phyloP scores from a whole-genome alignment of 2,329 filamentous ascomycete species.

The Cyphellophora attinorum region DNA sequence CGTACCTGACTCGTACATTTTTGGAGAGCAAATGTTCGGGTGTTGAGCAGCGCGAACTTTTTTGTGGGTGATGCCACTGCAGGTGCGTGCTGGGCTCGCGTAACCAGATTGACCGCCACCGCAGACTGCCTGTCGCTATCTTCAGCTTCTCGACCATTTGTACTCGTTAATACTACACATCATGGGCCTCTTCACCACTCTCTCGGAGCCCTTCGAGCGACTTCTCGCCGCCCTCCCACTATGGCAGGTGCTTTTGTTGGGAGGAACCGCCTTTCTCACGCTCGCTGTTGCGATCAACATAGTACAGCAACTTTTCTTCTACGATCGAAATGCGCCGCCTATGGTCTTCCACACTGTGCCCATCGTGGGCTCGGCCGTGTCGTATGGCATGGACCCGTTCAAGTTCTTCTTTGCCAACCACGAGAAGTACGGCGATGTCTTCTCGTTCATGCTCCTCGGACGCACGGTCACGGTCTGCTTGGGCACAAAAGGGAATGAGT shows the following conservation, averaged over 20 bases:
- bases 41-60: too few species aligned
- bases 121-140: too few species aligned
- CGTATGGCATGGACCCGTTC: slow-evolving; percentile 79
- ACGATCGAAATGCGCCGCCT: slow-evolving; percentile 65
- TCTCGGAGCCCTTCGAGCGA: slow-evolving; percentile 35
- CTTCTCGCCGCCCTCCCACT: slow-evolving; percentile 37
- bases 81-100: too few species aligned
- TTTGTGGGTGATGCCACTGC: too few species aligned
- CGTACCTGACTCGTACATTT: too few species aligned
- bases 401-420: slow-evolving; percentile 56
- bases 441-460: slow-evolving; percentile 79
- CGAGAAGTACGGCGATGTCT: slow-evolving; percentile 80
- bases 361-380: slow-evolving; percentile 80
- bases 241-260: slow-evolving; percentile 36
- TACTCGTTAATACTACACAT: background rate
- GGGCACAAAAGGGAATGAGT: slow-evolving; percentile 75
- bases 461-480: slow-evolving; percentile 83
- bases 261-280: slow-evolving; percentile 38
- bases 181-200: slow-evolving; percentile 44
- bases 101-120: too few species aligned
- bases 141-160: background rate
- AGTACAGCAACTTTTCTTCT: slow-evolving; percentile 66
- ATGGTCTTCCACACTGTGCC: slow-evolving; percentile 57
- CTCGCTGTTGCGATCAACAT: slow-evolving; percentile 67
- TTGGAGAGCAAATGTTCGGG: too few species aligned